Evolutionary conservation across 768 basidiomycete genomes (phyloP), one percentile per base, ranked within the genome.

Genomic region (Boletus fagicola): DNA sequence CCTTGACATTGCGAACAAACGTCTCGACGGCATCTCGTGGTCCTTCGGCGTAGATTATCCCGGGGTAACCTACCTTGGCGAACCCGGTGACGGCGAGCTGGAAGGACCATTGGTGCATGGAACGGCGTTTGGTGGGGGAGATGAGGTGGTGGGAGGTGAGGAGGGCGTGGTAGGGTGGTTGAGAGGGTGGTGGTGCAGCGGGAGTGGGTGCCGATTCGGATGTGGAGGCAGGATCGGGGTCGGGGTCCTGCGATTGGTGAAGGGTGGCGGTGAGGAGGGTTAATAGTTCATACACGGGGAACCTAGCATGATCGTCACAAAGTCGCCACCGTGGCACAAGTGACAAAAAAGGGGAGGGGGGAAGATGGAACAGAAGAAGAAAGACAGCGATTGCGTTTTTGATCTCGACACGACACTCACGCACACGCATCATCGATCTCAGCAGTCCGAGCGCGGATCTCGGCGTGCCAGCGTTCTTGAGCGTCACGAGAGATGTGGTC

Each of bases 51-150:
- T 89, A 92, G 44, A 92, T 87, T 45, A 89, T 76, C 5, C 88
- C 88, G 13, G 89, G 89, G 68, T 90, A 81, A 0, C 88, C 88
- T 10, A 86, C 78, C 70, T 90, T 91, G 1, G 87, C 83, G 66
- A 90, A 91, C 0, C 90, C 88, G 1, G 72, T 61, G 13, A 90
- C 62, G 4, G 71, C 71, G 40, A 88, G 78, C 8, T 80, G 75
- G 84, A n/a, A 40, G n/a, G 39, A 78, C 80, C 86, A 85, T 36
- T 76, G 72, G 58, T 81, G 78, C 31, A 85, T 72, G 57, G 80
- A 76, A 36, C 82, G 78, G 53, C 87, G 77, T 72, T 88, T 87
- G 63, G 79, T 76, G 24, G 83, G 76, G 51, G 90, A 85, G 40
- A 83, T 72, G 53, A 88, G 80, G 68, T 88, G 87, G 71, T 92